Conservation (phyloP, 305 asterid genomes). For the Ilex paraguariensis region DNA sequence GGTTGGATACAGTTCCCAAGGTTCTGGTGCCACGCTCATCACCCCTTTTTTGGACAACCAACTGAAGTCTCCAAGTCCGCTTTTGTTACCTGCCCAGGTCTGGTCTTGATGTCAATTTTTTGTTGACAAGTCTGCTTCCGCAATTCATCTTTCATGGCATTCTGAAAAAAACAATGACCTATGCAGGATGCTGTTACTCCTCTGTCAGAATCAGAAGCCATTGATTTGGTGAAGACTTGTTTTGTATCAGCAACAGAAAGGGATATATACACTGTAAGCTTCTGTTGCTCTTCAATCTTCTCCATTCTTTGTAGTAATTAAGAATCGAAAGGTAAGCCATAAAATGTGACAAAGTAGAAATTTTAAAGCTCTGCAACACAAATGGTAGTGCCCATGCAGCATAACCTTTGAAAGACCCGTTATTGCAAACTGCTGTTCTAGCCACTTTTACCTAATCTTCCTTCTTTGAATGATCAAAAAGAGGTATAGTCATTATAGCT, state of each 20-base stretch:
- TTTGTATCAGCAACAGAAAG: slow-evolving; percentile 97
- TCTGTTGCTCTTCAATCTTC: not conserved
- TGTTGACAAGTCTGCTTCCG: not conserved
- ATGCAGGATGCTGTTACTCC: slow-evolving; percentile 89
- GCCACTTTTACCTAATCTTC: no score
- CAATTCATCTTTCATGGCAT: not conserved
- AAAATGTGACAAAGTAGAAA: not conserved
- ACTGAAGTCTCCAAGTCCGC: slow-evolving; percentile 89
- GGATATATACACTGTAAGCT: slow-evolving; percentile 89
- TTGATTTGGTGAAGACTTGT: slow-evolving; percentile 93
- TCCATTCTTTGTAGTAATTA: not conserved
- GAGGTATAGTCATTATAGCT: not conserved
- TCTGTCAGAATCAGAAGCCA: slow-evolving; percentile 86
- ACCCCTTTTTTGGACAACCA: slow-evolving; percentile 92
- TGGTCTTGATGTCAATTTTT: slow-evolving; percentile 9
- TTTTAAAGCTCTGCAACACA: not conserved
- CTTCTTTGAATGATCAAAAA: not conserved
- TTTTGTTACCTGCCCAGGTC: slow-evolving; percentile 71
- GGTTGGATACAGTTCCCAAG: slow-evolving; percentile 98
- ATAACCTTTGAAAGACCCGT: not conserved
- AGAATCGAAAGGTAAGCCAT: not conserved
- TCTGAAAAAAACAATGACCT: not conserved
- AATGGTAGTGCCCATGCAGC: not conserved
- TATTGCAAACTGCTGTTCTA: not conserved
- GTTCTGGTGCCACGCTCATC: slow-evolving; percentile 88